A percentile compares a stretch with the other conserved stretches of the same genome.
phyloP scores from a whole-genome alignment of 352 stramenopile genomes.

The Phytophthora cryptogea region DNA sequence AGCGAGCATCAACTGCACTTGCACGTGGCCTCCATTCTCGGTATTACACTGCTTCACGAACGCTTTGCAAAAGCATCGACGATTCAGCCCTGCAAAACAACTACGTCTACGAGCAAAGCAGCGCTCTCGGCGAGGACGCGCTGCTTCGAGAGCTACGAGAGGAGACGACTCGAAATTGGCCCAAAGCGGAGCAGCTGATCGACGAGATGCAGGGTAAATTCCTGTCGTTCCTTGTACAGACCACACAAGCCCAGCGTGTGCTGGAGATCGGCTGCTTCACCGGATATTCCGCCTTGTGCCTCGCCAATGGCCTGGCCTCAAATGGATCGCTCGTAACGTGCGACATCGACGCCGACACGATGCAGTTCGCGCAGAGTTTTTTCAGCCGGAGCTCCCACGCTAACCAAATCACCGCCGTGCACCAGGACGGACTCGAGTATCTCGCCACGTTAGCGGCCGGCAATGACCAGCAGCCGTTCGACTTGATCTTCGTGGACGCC shows the following conservation, averaged over 20 bases:
- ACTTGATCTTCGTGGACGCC: conserved; percentile 95
- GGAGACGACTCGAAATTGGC: conserved; percentile 41
- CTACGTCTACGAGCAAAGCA: conserved; percentile 36
- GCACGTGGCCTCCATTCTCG: conserved; percentile 26
- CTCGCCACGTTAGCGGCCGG: conserved; percentile 30
- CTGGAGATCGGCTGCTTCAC: conserved; percentile 95
- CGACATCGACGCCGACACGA: conserved; percentile 54
- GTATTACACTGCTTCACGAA: conserved; percentile 28
- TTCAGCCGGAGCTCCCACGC: conserved; percentile 47
- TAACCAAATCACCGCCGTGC: conserved; percentile 42
- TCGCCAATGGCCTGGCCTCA: conserved; percentile 56
- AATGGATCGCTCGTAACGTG: conserved; percentile 53
- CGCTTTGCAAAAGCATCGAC: conserved; percentile 35
- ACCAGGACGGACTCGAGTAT: conserved; percentile 50
- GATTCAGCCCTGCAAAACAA: conserved; percentile 26
- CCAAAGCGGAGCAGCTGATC: conserved; percentile 64
- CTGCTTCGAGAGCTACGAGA: conserved; percentile 50
- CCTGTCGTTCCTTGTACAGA: conserved; percentile 78
- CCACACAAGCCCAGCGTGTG: conserved; percentile 67
- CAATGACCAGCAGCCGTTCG: conserved; percentile 56
- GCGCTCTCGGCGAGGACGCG: conserved; percentile 24
- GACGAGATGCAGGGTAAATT: conserved; percentile 64
- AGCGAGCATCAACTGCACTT: conserved; percentile 34
- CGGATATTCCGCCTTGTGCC: conserved; percentile 92
- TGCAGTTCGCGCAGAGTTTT: conserved; percentile 54